A percentile compares a stretch with the other conserved stretches of the same genome.
Evolutionary conservation across 495 filamentous ascomycete genomes (phyloP).

Genomic region (Friedmanniomyces simplex): DNA sequence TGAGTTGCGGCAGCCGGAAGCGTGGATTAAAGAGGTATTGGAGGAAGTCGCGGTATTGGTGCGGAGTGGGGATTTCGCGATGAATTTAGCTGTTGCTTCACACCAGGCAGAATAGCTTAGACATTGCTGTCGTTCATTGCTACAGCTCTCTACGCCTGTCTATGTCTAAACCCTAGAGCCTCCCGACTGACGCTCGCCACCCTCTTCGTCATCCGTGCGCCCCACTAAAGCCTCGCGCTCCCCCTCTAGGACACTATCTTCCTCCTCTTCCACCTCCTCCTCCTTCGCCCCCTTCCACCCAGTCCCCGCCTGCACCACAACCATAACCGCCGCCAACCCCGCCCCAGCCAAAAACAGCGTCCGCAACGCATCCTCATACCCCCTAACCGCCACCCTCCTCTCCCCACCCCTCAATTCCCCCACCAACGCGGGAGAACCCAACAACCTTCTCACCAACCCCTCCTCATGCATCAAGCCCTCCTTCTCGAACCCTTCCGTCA

Average conservation of each 20-base stretch:
- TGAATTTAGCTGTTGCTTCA: conserved; percentile 40
- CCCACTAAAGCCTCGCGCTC: neutral
- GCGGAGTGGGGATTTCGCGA: conserved; percentile 69
- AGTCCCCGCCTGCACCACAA: conserved; percentile 54
- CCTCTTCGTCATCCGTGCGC: neutral
- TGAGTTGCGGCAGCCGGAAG: conserved; percentile 71
- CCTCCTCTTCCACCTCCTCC: conserved; percentile 38
- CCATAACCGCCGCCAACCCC: conserved; percentile 43
- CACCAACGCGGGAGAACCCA: conserved; percentile 60
- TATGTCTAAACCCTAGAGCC: neutral
- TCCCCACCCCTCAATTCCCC: conserved; percentile 42
- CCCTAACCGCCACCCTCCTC: conserved; percentile 47
- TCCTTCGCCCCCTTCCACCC: conserved; percentile 44
- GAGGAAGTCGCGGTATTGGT: conserved; percentile 73
- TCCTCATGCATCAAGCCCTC: conserved; percentile 37
- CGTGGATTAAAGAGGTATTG: conserved; percentile 75
- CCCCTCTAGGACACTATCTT: neutral
- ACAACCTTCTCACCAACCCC: conserved; percentile 49
- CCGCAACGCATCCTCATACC: conserved; percentile 50
- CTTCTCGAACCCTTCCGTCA: conserved; percentile 49
- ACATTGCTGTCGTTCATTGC: neutral
- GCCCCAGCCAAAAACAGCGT: conserved; percentile 49
- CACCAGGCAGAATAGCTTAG: neutral
- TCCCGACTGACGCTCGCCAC: neutral
- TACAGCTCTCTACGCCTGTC: neutral